These are phyloP conservation scores for Phytophthora hybrid DNA, from an alignment of 352 stramenopile genomes.

Conservation along the genomic window DNA sequence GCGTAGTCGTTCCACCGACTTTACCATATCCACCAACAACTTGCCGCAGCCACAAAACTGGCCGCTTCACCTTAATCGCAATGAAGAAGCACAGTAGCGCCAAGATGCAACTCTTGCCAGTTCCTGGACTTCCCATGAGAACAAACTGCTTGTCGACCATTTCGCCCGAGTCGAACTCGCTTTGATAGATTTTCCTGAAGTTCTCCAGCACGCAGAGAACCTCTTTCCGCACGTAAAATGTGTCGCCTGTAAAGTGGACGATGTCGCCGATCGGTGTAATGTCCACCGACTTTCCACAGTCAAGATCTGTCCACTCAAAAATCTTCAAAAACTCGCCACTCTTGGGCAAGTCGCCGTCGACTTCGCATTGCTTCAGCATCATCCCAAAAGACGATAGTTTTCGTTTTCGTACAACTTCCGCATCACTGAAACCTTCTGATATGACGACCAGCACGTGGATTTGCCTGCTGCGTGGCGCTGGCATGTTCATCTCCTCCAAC, in stretches of 20 bases:
- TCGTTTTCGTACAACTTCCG: neutral
- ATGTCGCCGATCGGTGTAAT: conserved; percentile 5
- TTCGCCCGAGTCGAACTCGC: neutral
- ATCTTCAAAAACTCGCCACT: neutral
- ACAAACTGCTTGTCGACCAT: conserved; percentile 6
- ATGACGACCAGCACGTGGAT: neutral
- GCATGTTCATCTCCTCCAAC: too few relatives aligned
- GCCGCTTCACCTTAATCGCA: neutral
- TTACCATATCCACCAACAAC: neutral
- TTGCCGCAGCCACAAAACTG: conserved; percentile 9
- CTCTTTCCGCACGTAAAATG: conserved; percentile 18
- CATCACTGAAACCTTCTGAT: neutral
- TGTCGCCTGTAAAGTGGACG: neutral
- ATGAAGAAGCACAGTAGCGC: conserved; percentile 21
- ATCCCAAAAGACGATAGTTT: neutral
- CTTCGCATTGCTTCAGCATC: neutral
- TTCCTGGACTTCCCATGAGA: conserved; percentile 5
- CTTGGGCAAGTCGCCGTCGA: neutral
- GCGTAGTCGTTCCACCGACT: neutral
- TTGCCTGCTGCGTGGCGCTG: neutral
- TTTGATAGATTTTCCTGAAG: conserved; percentile 5
- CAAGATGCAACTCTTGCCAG: conserved; percentile 22
- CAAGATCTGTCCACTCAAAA: conserved; percentile 3
- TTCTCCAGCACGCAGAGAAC: conserved; percentile 7
- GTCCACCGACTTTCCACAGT: neutral